Percentiles rank a stretch among this genome's conserved stretches.
phyloP scores from a whole-genome alignment of 2,329 filamentous ascomycete genomes.

The Pseudogymnoascus sp. region DNA sequence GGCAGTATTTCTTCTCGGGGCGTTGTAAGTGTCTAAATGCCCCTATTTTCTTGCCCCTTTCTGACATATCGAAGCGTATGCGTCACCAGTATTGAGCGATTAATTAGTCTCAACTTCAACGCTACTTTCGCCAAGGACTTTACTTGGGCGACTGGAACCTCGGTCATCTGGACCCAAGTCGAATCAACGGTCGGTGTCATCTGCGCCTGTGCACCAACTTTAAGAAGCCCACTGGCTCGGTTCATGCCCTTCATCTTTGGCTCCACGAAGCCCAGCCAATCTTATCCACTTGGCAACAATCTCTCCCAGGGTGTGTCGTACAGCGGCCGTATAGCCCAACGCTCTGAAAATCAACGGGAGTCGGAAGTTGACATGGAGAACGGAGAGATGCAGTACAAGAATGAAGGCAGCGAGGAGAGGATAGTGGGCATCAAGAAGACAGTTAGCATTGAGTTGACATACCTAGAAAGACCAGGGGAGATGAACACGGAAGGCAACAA shows the following conservation, averaged over 20 bases:
- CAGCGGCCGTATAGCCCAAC: background rate
- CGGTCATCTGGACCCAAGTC: slow-evolving; percentile 16
- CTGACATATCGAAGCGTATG: slow-evolving; percentile 12
- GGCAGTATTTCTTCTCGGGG: background rate
- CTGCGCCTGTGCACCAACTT: slow-evolving; percentile 14
- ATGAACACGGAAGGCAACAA: background rate
- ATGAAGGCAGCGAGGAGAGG: slow-evolving; percentile 12
- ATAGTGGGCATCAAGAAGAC: slow-evolving; percentile 14
- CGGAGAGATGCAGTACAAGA: background rate
- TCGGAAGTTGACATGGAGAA: background rate
- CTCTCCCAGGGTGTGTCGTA: background rate
- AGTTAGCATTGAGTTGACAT: slow-evolving; percentile 5
- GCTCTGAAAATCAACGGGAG: background rate
- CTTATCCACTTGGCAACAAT: slow-evolving; percentile 1
- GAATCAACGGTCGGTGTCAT: slow-evolving; percentile 15
- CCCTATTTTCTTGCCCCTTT: background rate
- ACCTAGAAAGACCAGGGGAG: background rate
- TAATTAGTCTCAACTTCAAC: slow-evolving; percentile 14
- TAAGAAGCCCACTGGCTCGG: slow-evolving; percentile 11
- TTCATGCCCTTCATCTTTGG: slow-evolving; percentile 9
- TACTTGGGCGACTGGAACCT: slow-evolving; percentile 12
- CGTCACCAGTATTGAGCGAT: slow-evolving; percentile 13
- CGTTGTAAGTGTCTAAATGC: background rate
- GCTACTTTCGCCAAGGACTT: slow-evolving; percentile 7
- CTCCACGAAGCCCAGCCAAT: background rate